Evolutionary conservation across 1,284 basidiomycete species (phyloP).

Genomic region (Cutaneotrichosporon dermatis): DNA sequence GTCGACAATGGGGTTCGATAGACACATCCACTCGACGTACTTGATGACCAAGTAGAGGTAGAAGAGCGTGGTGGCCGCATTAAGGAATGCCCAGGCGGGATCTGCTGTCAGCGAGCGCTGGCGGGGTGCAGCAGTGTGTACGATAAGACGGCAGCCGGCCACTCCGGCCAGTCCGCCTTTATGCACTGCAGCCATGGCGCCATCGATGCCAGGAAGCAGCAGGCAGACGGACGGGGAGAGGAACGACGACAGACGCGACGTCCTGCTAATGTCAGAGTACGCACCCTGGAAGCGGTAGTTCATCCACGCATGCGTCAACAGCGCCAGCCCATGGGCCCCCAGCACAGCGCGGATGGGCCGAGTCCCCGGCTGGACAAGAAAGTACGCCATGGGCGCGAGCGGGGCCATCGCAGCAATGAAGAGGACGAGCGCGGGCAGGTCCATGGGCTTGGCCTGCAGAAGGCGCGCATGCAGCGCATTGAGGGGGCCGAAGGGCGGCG

Average conservation of each 20-base stretch:
- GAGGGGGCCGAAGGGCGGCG: constrained; percentile 9
- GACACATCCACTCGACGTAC: neutral
- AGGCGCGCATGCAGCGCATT: constrained; percentile 4
- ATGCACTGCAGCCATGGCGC: no score
- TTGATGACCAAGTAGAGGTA: neutral
- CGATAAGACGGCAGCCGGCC: no score
- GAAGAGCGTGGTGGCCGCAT: neutral
- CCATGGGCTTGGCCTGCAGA: neutral
- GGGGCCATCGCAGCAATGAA: neutral
- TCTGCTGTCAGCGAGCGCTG: neutral
- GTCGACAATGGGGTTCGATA: neutral
- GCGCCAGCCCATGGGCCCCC: neutral
- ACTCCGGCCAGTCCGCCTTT: no score
- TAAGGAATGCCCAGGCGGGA: neutral
- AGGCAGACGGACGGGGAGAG: no score
- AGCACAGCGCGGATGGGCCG: neutral
- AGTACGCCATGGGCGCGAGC: neutral
- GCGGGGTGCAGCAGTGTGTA: no score
- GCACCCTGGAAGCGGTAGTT: neutral
- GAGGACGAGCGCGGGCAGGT: neutral
- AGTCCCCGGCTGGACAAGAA: neutral
- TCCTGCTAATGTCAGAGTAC: neutral
- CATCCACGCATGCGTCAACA: neutral
- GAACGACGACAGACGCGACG: no score
- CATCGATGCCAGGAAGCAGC: no score